Base-by-base conservation (phyloP, 345 rosid species). In the Aquilaria yunnanensis region DNA sequence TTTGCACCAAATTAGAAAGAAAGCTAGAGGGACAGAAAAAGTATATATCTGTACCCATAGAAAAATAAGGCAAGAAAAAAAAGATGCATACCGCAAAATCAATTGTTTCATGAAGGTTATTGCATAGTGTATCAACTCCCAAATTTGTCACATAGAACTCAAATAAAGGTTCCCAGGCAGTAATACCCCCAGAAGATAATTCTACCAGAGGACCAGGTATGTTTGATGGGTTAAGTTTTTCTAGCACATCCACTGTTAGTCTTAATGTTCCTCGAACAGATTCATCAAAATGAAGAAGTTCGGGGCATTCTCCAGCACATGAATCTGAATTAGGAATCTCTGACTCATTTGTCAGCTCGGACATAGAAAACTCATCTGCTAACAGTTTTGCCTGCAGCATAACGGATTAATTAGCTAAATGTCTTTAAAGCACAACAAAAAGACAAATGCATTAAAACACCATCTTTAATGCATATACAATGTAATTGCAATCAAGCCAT, bases 91-190 rank as follows among this genome's bases (percentile, higher is more conserved):
- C 98, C 1, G 75, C 83, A 60, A 54, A 67, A 68, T 62, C 68
- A 67, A 82, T 72, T 65, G 81, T 73, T 73, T 76, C 71, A 37
- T 74, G 80, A 65, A 85, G 80, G 72, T 61, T 63, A 56, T 79
- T 71, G 70, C 78, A 81, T 47, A 90, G 65, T 66, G 62, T 70
- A 59, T 77, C 81, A 63, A 86, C 53, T 57, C 72, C 72, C 66
- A 90, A 64, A 74, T 77, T 81, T 59, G 61, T 74, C 50, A 70
- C 68, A 59, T 71, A 67, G 70, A 80, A 76, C 67, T 76, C 75
- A 66, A 85, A 86, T 61, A 83, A 63, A 73, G 64, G 51, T 71
- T 79, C 88, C 96, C 97, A 94, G 9, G 75, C 77, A 45, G 92
- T 80, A 61, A 94, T 69, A 54, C 68, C 78, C 68, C 60, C 73